Base-by-base conservation (phyloP, 2,329 filamentous ascomycete species). In the Verticillium nonalfalfae region DNA sequence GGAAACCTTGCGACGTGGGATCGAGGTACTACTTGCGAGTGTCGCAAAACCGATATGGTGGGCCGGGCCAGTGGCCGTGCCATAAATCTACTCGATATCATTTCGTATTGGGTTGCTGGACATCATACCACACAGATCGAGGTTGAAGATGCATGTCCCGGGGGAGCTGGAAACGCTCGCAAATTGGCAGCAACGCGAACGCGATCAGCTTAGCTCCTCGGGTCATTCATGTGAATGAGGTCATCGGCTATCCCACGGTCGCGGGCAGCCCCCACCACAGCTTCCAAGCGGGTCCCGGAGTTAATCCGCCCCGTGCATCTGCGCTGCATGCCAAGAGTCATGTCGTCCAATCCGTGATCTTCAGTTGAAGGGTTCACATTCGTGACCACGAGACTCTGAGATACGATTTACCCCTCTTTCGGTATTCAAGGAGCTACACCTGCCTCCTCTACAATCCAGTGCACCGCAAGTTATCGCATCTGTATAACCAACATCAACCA, bases 81-180 rank as follows among this genome's bases (percentile, higher is more conserved):
- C 45, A 62, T 50, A 10, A 62, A 56, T 63, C 63, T 64, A 36
- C 54, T 59, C n/a, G 35, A 36, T 56, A 58, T 59, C 60, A 63
- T 64, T 18, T 35, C 36, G 58, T 10, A 35, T 14, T 21, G 36
- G 36, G 45, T 50, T 50, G 45, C 45, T 18, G 45, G 21, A 21
- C 15, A 50, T n/a, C 45, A 50, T 21, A 9, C 9, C 45, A 18
- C 18, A 10, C 45, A n/a, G 45, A 50, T 21, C 26, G 45, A 50
- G 39, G 45, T 50, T 50, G 45, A 21, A n/a, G n/a, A 18, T 7
- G n/a, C 45, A 50, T 50, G 45, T 7, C 45, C 9, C 4, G n/a
- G 9, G 18, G n/a, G 9, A 50, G 45, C n/a, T 26, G 45, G 39
- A 40, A 40, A 21, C n/a, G n/a, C n/a, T n/a, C 45, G 18, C 9